Evolutionary conservation across 2,329 filamentous ascomycete species (phyloP).

Genomic region (Zymoseptoria ardabiliae): DNA sequence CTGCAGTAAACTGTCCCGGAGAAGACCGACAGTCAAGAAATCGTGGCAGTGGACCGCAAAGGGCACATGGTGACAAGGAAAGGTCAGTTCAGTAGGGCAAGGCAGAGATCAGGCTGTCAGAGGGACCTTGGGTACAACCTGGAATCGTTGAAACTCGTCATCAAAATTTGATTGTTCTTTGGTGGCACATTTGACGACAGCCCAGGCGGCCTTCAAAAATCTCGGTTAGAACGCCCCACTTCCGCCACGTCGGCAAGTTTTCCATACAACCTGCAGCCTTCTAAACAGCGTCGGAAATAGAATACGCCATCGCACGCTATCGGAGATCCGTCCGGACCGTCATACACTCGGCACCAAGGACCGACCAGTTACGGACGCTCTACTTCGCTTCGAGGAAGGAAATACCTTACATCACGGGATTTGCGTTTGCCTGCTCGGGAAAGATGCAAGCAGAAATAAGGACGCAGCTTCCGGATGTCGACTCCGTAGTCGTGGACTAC

Average conservation of each 20-base stretch:
- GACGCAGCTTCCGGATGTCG: slow-evolving; percentile 29
- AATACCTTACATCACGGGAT: slow-evolving; percentile 13
- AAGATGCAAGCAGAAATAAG: slow-evolving; percentile 33
- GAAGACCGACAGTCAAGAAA: not conserved
- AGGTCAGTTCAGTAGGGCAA: no score
- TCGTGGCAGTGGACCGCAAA: not conserved
- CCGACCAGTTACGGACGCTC: not conserved
- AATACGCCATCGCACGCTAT: not conserved
- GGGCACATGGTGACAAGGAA: not conserved
- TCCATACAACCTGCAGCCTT: not conserved
- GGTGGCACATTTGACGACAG: not conserved
- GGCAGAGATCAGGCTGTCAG: no score
- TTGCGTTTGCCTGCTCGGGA: not conserved
- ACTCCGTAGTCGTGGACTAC: slow-evolving; percentile 34
- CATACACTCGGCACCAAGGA: not conserved
- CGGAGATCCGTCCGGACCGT: not conserved
- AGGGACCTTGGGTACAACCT: no score
- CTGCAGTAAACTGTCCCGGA: not conserved
- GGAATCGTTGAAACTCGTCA: no score
- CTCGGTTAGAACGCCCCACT: not conserved
- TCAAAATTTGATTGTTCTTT: not conserved
- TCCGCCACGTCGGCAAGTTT: not conserved
- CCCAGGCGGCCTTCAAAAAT: not conserved
- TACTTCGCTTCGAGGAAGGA: slow-evolving; percentile 22
- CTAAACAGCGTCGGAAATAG: not conserved